phyloP scores from a whole-genome alignment of 164 flowering plant species.

The Vitis labrusca region DNA sequence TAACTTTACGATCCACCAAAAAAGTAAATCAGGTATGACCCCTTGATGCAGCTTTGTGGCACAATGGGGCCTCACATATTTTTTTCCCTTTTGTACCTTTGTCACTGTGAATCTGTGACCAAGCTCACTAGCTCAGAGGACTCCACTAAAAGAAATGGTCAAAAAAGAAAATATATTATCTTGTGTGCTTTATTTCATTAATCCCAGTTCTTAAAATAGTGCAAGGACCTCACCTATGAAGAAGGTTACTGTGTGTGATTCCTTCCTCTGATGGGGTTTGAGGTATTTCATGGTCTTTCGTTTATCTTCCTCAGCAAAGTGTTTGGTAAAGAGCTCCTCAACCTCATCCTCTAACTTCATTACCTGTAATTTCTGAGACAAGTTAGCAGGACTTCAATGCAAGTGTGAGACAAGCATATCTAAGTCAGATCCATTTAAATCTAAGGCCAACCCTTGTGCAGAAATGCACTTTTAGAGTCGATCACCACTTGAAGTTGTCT shows the following conservation, averaged over 20 bases:
- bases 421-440: constrained; percentile 8
- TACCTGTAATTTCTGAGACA: constrained; percentile 46
- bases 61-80: constrained; percentile 17
- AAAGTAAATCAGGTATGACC: constrained; percentile 22
- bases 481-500: constrained; percentile 40
- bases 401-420: constrained; percentile 39
- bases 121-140: constrained; percentile 4
- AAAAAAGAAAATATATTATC: neutral
- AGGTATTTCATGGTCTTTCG: constrained; percentile 90
- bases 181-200: neutral
- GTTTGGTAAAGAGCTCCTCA: constrained; percentile 75
- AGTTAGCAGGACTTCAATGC: constrained; percentile 13
- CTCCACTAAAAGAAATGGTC: constrained; percentile 10
- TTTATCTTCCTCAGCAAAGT: constrained; percentile 72
- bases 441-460: constrained; percentile 9
- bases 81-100: constrained; percentile 1
- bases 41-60: constrained; percentile 22
- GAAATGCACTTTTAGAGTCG: constrained; percentile 15
- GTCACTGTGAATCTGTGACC: constrained; percentile 6
- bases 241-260: constrained; percentile 86
- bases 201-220: neutral
- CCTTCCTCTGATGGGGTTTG: constrained; percentile 72
- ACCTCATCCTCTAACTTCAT: constrained; percentile 78
- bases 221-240: constrained; percentile 65
- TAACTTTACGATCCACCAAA: constrained; percentile 37